A percentile compares a stretch with the other conserved stretches of the same genome.
phyloP scores from a whole-genome alignment of 2,329 filamentous ascomycete genomes.

The Phyllosticta capitalensis region DNA sequence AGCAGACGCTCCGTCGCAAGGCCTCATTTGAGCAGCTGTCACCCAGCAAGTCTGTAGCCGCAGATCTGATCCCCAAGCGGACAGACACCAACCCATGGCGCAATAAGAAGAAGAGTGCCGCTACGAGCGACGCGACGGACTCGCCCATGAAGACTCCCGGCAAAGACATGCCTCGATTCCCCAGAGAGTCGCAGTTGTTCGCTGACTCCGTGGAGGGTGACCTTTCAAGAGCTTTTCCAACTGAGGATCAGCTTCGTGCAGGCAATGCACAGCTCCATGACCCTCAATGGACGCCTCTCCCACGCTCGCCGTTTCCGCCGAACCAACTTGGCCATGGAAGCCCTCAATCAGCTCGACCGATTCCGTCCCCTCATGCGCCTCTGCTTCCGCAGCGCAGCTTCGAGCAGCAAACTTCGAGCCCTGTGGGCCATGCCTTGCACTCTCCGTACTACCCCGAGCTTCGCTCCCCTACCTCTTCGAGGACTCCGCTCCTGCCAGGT shows the following conservation, averaged over 20 bases:
- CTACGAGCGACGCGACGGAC: conserved; percentile 3
- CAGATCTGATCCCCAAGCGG: conserved; percentile 19
- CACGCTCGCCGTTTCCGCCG: too few relatives aligned
- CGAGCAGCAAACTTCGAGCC: too few relatives aligned
- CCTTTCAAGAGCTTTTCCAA: neutral
- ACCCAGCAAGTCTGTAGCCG: neutral
- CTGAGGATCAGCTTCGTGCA: neutral
- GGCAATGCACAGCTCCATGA: too few relatives aligned
- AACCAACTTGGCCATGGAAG: too few relatives aligned
- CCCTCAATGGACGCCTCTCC: too few relatives aligned
- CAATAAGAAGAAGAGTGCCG: neutral
- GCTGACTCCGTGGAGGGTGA: neutral
- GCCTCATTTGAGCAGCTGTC: neutral
- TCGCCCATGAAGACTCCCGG: conserved; percentile 10
- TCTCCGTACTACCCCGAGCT: neutral
- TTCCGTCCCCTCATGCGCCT: too few relatives aligned
- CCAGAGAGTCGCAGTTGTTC: neutral
- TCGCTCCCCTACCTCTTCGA: neutral
- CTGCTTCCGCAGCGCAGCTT: neutral
- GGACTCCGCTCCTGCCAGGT: neutral
- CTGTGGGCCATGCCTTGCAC: too few relatives aligned
- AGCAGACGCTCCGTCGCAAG: neutral
- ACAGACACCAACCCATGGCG: conserved; percentile 7
- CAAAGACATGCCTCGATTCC: neutral
- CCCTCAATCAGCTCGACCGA: too few relatives aligned